These are phyloP conservation scores for Ogataea haglerorum DNA, from an alignment of 805 yeast species.

Conservation along the genomic window DNA sequence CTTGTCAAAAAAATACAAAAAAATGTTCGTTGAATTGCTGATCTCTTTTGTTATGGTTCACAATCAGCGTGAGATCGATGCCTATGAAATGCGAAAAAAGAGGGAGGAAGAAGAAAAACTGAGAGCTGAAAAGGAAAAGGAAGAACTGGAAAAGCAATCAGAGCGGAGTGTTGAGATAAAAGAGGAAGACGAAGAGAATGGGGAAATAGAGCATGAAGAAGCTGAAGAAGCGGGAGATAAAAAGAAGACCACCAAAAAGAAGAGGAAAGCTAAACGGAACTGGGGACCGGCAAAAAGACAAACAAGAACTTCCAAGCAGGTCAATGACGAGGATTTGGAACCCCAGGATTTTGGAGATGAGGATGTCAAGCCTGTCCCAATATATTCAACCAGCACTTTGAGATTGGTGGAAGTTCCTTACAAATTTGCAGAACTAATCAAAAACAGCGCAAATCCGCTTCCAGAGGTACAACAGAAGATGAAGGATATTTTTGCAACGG, in stretches of 20 bases:
- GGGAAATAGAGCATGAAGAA: conserved; percentile 26
- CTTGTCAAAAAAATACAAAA: conserved; percentile 16
- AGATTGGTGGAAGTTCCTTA: conserved; percentile 62
- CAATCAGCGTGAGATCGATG: conserved; percentile 46
- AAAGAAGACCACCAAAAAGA: conserved; percentile 18
- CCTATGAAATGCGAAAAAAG: conserved; percentile 37
- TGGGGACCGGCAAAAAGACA: conserved; percentile 31
- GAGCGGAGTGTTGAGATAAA: conserved; percentile 20
- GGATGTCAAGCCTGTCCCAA: conserved; percentile 43
- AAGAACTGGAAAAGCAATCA: conserved; percentile 30
- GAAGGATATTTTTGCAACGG: conserved; percentile 56
- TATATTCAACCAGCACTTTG: conserved; percentile 63
- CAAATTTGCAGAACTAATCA: conserved; percentile 59
- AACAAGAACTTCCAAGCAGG: conserved; percentile 23
- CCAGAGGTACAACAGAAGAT: conserved; percentile 58
- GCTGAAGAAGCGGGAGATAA: conserved; percentile 28
- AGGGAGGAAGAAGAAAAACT: conserved; percentile 19
- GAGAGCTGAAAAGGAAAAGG: conserved; percentile 23
- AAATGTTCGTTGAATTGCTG: conserved; percentile 38
- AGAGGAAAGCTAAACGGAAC: conserved; percentile 25
- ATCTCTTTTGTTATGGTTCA: conserved; percentile 50
- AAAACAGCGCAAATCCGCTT: conserved; percentile 58
- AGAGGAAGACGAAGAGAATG: conserved; percentile 12
- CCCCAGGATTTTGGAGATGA: conserved; percentile 30
- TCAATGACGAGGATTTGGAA: conserved; percentile 21